These are phyloP conservation scores for Streptanthus diversifolius DNA, from an alignment of 345 rosid species.

Conservation along the genomic window DNA sequence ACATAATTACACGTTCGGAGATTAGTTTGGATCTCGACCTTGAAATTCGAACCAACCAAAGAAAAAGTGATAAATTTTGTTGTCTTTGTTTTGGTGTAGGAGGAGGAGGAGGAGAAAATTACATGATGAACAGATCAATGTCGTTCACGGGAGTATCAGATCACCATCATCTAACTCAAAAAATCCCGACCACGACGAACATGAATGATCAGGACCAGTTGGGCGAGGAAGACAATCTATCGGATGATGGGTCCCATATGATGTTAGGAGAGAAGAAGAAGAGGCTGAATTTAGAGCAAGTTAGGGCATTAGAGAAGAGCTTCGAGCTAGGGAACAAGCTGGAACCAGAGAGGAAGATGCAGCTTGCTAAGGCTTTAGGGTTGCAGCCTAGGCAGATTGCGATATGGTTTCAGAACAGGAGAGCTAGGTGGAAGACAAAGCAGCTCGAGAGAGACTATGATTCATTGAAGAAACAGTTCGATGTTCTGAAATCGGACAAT, in stretches of 20 bases:
- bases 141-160: conserved; percentile 56
- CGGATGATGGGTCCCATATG: conserved; percentile 76
- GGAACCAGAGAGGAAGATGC: conserved; percentile 71
- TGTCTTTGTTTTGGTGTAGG: conserved; percentile 5
- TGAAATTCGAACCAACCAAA: not conserved
- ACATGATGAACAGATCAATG: conserved; percentile 79
- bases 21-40: not conserved
- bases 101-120: conserved; percentile 48
- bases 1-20: not conserved
- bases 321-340: conserved; percentile 75
- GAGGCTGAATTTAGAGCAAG: conserved; percentile 73
- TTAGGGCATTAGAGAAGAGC: conserved; percentile 69
- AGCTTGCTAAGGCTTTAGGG: conserved; percentile 64
- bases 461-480: conserved; percentile 59
- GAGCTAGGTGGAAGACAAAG: conserved; percentile 82
- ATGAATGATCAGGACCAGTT: conserved; percentile 32
- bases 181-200: conserved; percentile 22
- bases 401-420: conserved; percentile 74
- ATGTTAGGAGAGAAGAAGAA: conserved; percentile 65
- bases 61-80: not conserved
- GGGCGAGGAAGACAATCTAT: conserved; percentile 64
- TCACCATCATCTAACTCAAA: conserved; percentile 33
- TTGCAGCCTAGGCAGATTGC: conserved; percentile 71
- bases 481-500: conserved; percentile 57
- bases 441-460: conserved; percentile 69